Conservation (phyloP, 1,284 basidiomycete genomes). For the Ceratobasidium theobromae region DNA sequence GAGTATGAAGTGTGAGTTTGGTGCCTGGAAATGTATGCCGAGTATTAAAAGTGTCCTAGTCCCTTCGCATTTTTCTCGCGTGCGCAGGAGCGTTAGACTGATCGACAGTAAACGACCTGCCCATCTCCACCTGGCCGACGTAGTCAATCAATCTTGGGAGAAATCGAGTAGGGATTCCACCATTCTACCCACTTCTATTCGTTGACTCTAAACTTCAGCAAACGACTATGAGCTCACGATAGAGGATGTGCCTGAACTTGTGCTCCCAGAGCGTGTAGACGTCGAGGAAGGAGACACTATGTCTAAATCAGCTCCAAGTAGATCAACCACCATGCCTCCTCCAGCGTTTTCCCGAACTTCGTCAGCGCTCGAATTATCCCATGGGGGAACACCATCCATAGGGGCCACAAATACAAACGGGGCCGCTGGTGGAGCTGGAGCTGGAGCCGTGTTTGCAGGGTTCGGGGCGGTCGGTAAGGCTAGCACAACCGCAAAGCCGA, state of each 20-base stretch:
- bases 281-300: neutral
- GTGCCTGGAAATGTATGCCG: too few species aligned
- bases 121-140: neutral
- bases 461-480: neutral
- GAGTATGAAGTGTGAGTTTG: constrained; percentile 27
- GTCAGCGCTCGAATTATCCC: too few species aligned
- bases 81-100: neutral
- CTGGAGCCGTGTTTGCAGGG: constrained; percentile 9
- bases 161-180: neutral
- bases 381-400: too few species aligned
- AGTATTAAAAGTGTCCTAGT: too few species aligned
- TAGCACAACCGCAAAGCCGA: neutral
- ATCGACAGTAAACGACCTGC: constrained; percentile 28
- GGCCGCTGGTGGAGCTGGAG: neutral
- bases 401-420: neutral
- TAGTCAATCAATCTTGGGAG: constrained; percentile 18
- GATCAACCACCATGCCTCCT: too few species aligned
- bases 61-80: constrained; percentile 16
- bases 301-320: neutral
- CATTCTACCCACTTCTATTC: neutral
- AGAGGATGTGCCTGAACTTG: constrained; percentile 18
- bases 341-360: too few species aligned
- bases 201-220: neutral
- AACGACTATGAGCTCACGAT: constrained; percentile 7
- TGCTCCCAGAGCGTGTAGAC: constrained; percentile 2